Conservation (phyloP, 108 stramenopile genomes). For the Cyclostephanos invisitatus region DNA sequence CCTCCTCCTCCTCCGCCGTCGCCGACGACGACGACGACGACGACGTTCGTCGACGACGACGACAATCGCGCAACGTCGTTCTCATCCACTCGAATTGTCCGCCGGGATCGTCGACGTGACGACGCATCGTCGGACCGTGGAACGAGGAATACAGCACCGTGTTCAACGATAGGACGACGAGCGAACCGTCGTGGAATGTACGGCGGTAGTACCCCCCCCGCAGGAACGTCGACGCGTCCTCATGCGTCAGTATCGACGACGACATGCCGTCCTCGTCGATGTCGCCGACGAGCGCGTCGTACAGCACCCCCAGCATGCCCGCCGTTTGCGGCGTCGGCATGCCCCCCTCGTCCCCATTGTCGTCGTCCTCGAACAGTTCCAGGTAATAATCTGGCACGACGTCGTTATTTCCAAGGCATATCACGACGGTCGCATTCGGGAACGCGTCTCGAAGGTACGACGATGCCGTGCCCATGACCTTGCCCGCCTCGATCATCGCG, state of each 20-base stretch:
- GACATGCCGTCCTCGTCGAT: neutral
- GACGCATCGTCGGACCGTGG: conserved; percentile 40
- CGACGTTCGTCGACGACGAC: neutral
- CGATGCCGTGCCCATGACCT: conserved; percentile 42
- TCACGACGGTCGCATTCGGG: conserved; percentile 41
- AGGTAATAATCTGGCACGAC: conserved; percentile 73
- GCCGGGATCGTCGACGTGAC: conserved; percentile 59
- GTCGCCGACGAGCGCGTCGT: conserved; percentile 13
- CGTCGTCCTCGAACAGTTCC: conserved; percentile 29
- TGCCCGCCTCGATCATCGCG: conserved; percentile 34
- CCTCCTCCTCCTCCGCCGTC: too few species aligned
- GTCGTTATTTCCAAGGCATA: conserved; percentile 76
- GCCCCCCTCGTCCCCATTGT: neutral
- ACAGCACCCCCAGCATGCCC: conserved; percentile 41
- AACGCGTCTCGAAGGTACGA: conserved; percentile 11
- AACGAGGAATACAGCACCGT: conserved; percentile 59
- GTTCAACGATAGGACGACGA: conserved; percentile 62
- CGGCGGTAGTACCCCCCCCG: conserved; percentile 66
- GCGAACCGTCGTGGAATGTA: conserved; percentile 33
- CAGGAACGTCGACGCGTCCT: conserved; percentile 49
- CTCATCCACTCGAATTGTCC: conserved; percentile 68
- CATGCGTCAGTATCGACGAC: conserved; percentile 23
- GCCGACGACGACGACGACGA: too few species aligned
- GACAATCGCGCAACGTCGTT: conserved; percentile 36
- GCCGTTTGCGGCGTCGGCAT: conserved; percentile 12